Percentiles rank a stretch among this genome's conserved stretches.
phyloP scores from a whole-genome alignment of 106 monocot genomes.

The Acorus gramineus region DNA sequence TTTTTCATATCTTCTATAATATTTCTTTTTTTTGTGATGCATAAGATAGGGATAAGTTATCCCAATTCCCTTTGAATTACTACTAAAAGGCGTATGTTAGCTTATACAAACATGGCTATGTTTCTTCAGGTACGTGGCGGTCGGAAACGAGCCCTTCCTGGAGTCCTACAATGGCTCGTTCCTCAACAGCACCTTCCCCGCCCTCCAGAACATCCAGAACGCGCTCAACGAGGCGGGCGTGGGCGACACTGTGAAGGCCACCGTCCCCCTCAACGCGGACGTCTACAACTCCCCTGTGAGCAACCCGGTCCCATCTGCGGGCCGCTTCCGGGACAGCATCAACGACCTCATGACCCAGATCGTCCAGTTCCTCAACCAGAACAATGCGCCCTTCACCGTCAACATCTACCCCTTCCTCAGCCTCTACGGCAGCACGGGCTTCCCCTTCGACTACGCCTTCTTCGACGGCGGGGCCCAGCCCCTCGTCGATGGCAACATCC shows the following conservation, averaged over 20 bases:
- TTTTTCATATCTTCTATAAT: too few species aligned
- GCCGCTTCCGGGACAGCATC: conserved; percentile 38
- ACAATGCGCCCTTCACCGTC: conserved; percentile 43
- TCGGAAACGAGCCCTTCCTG: conserved; percentile 69
- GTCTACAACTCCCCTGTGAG: conserved; percentile 33
- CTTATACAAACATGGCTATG: too few species aligned
- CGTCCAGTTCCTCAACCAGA: conserved; percentile 32
- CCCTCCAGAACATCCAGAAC: conserved; percentile 57
- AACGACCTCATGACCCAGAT: conserved; percentile 34
- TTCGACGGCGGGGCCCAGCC: conserved; percentile 28
- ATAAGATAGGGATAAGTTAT: too few species aligned
- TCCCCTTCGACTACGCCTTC: conserved; percentile 54
- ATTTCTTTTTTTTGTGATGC: too few species aligned
- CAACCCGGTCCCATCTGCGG: conserved; percentile 32
- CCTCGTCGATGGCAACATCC: conserved; percentile 12
- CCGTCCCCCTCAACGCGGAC: conserved; percentile 62
- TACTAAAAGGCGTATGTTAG: too few species aligned
- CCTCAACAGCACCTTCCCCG: conserved; percentile 47
- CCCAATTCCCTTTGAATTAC: too few species aligned
- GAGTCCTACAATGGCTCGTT: conserved; percentile 39
- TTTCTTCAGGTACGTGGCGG: conserved; percentile 49
- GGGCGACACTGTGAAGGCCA: conserved; percentile 41
- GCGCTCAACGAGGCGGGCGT: conserved; percentile 44
- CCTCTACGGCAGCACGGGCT: conserved; percentile 24
- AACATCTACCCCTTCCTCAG: conserved; percentile 55